These are phyloP conservation scores for Ustilago vetiveriae DNA, from an alignment of 1,284 basidiomycete species.

Conservation along the genomic window DNA sequence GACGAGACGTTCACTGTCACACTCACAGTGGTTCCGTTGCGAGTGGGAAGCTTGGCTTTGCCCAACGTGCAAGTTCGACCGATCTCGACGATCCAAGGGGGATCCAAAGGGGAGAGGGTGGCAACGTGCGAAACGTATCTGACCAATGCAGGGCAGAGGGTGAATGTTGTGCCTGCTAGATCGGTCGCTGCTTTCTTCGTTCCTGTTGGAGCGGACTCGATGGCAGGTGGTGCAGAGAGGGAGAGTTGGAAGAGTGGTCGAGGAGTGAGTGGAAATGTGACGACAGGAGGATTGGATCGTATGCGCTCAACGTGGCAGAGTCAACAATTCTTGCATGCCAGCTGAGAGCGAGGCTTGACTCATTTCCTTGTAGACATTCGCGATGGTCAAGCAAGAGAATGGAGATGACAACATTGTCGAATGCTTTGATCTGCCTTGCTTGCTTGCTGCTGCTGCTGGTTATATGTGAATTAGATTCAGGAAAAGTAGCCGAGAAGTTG, in stretches of 20 bases:
- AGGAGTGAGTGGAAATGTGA: too few species aligned
- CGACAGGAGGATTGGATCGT: conserved; percentile 3
- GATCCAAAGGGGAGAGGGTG: neutral
- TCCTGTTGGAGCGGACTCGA: neutral
- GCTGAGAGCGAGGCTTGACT: neutral
- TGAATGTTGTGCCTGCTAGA: conserved; percentile 31
- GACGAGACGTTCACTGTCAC: conserved; percentile 5
- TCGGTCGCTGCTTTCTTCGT: conserved; percentile 33
- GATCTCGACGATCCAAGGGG: neutral
- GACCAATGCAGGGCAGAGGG: conserved; percentile 29
- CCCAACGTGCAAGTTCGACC: conserved; percentile 9
- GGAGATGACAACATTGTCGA: neutral
- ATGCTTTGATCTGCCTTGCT: too few species aligned
- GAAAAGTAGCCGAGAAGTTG: too few species aligned
- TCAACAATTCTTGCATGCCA: conserved; percentile 6
- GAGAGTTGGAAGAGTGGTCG: conserved; percentile 9
- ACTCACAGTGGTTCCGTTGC: conserved; percentile 51
- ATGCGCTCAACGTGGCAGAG: neutral
- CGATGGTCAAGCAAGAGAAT: neutral
- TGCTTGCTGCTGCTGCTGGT: too few species aligned
- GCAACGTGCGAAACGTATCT: conserved; percentile 52
- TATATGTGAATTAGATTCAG: too few species aligned
- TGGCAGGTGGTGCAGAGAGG: neutral
- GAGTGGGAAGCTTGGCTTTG: conserved; percentile 21
- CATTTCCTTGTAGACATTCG: neutral